Conservation (phyloP, 441 rosid species). For the Jatropha podagrica region DNA sequence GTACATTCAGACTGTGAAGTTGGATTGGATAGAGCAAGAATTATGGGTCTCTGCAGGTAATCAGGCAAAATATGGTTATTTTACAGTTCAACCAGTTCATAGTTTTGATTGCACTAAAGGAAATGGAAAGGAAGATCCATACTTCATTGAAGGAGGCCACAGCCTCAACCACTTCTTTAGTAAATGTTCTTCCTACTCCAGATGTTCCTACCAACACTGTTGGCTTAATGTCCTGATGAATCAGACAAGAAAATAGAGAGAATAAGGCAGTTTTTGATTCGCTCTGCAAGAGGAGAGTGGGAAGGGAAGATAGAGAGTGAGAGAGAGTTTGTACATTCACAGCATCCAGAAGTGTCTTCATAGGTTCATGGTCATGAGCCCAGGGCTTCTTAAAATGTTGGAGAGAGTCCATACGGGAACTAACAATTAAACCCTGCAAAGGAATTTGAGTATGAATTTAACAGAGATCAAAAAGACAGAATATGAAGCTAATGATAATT, state of each 20-base stretch:
- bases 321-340: conserved; percentile 49
- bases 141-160: conserved; percentile 81
- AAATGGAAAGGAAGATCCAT: conserved; percentile 42
- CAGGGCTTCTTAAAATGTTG: conserved; percentile 92
- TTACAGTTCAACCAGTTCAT: conserved; percentile 6
- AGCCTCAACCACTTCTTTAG: conserved; percentile 75
- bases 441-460: conserved; percentile 5
- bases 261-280: neutral
- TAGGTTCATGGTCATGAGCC: conserved; percentile 79
- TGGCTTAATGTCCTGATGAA: conserved; percentile 78
- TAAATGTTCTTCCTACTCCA: conserved; percentile 86
- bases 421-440: conserved; percentile 73
- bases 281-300: neutral
- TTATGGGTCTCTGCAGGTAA: conserved; percentile 69
- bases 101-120: neutral
- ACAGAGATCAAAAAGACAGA: neutral
- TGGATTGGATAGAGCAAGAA: conserved; percentile 83
- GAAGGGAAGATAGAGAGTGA: conserved; percentile 1
- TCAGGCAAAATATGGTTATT: conserved; percentile 14
- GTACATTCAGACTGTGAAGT: conserved; percentile 95
- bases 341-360: conserved; percentile 62
- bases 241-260: conserved; percentile 1
- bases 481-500: neutral
- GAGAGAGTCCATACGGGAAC: conserved; percentile 72
- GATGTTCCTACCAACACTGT: conserved; percentile 85